Base-by-base conservation (phyloP, 495 filamentous ascomycete genomes). In the Cairneyella variabilis region DNA sequence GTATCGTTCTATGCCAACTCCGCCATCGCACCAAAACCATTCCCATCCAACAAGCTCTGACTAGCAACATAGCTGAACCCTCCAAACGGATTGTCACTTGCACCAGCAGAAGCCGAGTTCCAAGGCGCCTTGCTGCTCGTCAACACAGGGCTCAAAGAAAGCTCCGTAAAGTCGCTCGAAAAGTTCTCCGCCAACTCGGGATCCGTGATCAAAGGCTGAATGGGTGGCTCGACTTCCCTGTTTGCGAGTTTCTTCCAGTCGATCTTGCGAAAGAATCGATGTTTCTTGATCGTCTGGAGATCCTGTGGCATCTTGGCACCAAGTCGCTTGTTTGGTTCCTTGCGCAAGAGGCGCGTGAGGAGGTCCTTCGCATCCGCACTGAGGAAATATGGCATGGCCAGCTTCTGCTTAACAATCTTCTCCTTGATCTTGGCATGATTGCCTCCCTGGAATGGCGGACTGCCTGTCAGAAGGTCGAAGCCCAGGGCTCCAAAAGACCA, bases 161-260 rank as follows among this genome's bases (percentile, higher is more conserved):
- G 60, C 44, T 86, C 79, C 7, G 93, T 98, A 64, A 98, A 98
- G 52, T 95, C 90, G 0, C 65, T 69, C 2, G 85, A 80, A 69
- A 98, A 98, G 68, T 97, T 97, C 78, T 98, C 93, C 1, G 93
- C 93, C 8, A 96, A 74, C 61, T 91, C 90, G 0, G 95, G 95
- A 61, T 97, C 89, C 0, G 93, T 97, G 56, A 98, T 89, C 55
- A 97, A 71, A 2, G 93, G 93, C 62, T 85, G 78, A 58, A 98
- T 97, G 0, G 93, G 93, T 3, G 93, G 84, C 39, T 84, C 80
- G 42, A 95, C 47, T 63, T 96, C 89, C 38, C 92, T 77, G 34
- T 77, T 75, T 44, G 85, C 89, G 12, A 98, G 76, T 46, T 78
- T 80, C 65, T 78, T 82, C 93, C 93, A 98, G 73, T 98, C 85